Conservation (phyloP, 139 green algal genomes). For the Chlamydomonas incerta region DNA sequence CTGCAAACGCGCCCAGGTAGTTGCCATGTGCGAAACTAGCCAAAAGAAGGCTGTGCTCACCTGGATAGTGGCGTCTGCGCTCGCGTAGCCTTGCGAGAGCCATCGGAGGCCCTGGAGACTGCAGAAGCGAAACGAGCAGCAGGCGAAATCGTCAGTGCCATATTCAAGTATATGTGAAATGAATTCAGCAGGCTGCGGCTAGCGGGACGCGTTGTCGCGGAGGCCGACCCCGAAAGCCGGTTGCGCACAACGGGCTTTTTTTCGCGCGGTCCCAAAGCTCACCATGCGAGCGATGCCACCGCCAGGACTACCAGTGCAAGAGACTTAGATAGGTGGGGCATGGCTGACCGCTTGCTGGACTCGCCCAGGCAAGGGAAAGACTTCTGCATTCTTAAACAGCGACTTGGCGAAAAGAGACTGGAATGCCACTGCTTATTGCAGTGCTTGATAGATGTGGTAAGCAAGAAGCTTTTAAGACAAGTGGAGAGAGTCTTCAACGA, state of each 20-base stretch:
- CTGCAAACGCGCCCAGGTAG: not conserved
- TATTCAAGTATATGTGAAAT: too few species aligned
- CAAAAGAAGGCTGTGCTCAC: not conserved
- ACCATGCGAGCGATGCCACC: not conserved
- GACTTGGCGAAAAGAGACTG: too few species aligned
- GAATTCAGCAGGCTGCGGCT: too few species aligned
- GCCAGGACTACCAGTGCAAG: conserved; percentile 8
- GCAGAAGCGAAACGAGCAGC: not conserved
- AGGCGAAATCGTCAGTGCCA: not conserved
- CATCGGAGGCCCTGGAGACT: conserved; percentile 42
- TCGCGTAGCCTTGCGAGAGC: conserved; percentile 10
- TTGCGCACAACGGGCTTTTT: too few species aligned
- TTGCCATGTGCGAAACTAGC: not conserved
- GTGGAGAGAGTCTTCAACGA: too few species aligned
- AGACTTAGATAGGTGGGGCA: not conserved
- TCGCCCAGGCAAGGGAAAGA: not conserved
- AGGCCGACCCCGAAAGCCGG: too few species aligned
- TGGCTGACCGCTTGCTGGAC: conserved; percentile 9
- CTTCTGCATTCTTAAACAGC: too few species aligned
- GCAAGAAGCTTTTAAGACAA: too few species aligned
- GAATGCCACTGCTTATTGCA: too few species aligned
- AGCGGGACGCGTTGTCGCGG: too few species aligned
- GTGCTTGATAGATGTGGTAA: too few species aligned
- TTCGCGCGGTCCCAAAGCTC: not conserved
- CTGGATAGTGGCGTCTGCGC: not conserved